Evolutionary conservation across 2,329 filamentous ascomycete genomes (phyloP).

Genomic region (Cryphonectria carpinicola): DNA sequence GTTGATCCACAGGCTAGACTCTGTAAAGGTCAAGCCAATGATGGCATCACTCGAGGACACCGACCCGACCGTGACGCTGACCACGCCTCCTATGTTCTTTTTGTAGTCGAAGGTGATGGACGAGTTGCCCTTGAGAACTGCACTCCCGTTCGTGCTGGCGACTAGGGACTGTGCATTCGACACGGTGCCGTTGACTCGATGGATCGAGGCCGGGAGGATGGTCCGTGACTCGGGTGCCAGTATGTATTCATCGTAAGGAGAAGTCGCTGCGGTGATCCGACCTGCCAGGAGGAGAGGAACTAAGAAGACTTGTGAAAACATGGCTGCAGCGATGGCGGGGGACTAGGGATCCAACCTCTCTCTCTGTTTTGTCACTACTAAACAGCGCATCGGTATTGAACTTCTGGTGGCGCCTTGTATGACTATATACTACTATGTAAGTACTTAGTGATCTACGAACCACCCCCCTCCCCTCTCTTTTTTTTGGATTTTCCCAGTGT

Average conservation of each 20-base stretch:
- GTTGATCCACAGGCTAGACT: slow-evolving; percentile 19
- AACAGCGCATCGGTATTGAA: not conserved
- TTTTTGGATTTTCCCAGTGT: not conserved
- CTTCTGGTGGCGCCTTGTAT: not conserved
- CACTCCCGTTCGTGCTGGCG: not conserved
- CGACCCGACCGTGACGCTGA: slow-evolving; percentile 10
- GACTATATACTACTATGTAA: not conserved
- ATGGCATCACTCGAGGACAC: slow-evolving; percentile 6
- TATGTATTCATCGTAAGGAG: slow-evolving; percentile 13
- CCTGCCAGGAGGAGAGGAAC: slow-evolving; percentile 1
- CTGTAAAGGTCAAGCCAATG: slow-evolving; percentile 18
- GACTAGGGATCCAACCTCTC: not conserved
- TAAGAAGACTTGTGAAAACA: not conserved
- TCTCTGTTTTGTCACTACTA: not conserved
- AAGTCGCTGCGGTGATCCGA: not conserved
- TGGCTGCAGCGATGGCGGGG: not conserved
- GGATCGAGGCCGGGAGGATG: slow-evolving; percentile 12
- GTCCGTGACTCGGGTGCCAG: slow-evolving; percentile 15
- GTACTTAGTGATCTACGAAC: not conserved
- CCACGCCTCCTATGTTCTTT: slow-evolving; percentile 18
- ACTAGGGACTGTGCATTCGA: slow-evolving; percentile 9
- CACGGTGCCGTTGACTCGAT: slow-evolving; percentile 15
- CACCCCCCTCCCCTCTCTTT: not conserved
- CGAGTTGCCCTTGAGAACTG: slow-evolving; percentile 18
- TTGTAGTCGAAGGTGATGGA: slow-evolving; percentile 32